Evolutionary conservation across 768 basidiomycete genomes (phyloP).

Genomic region (Lanmaoa rubissima): DNA sequence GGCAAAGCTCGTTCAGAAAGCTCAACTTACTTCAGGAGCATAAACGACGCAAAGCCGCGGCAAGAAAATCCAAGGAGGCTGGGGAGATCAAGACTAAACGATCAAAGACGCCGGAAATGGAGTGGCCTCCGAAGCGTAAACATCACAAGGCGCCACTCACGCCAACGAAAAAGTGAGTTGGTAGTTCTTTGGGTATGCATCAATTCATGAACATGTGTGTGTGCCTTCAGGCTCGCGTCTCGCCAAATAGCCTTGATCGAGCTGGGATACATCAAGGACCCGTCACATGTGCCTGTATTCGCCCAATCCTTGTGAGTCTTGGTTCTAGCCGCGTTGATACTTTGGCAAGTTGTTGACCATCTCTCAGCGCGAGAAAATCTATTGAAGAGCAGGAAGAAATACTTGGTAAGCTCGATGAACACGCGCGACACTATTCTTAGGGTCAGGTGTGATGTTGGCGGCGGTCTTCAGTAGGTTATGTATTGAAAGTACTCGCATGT

Average conservation of each 20-base stretch:
- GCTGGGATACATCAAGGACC: conserved; percentile 54
- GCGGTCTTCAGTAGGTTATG: background rate
- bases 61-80: conserved; percentile 21
- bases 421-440: conserved; percentile 18
- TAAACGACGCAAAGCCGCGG: conserved; percentile 23
- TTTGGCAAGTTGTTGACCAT: conserved; percentile 3
- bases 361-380: conserved; percentile 39
- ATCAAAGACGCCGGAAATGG: conserved; percentile 36
- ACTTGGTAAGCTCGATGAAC: conserved; percentile 41
- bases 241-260: conserved; percentile 63
- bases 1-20: background rate
- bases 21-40: conserved; percentile 24
- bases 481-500: background rate
- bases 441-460: too few species aligned
- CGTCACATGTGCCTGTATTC: conserved; percentile 53
- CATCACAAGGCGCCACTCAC: conserved; percentile 51
- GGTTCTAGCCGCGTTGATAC: background rate
- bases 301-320: conserved; percentile 63
- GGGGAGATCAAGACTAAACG: conserved; percentile 10
- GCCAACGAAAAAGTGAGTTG: conserved; percentile 50
- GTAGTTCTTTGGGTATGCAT: background rate
- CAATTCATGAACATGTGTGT: background rate
- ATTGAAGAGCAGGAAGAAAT: conserved; percentile 43
- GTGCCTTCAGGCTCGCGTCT: conserved; percentile 42
- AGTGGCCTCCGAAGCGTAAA: conserved; percentile 65